phyloP scores from a whole-genome alignment of 352 stramenopile species.

The Globisporangium camurandrum region DNA sequence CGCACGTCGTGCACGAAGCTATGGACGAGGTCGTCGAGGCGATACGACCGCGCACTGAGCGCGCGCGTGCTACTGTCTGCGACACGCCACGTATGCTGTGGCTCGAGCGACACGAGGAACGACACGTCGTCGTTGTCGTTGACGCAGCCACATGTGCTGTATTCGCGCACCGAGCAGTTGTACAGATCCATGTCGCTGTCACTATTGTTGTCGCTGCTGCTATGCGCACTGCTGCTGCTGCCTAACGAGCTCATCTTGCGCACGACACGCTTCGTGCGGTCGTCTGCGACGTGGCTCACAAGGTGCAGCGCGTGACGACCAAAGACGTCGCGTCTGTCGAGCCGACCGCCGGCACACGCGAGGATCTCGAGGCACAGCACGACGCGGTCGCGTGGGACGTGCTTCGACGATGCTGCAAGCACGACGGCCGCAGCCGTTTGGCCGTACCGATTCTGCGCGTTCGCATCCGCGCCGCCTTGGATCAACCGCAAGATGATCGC shows the following conservation, averaged over 20 bases:
- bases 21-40: slow-evolving; percentile 26
- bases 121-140: slow-evolving; percentile 16
- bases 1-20: slow-evolving; percentile 24
- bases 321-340: slow-evolving; percentile 57
- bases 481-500: slow-evolving; percentile 53
- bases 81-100: slow-evolving; percentile 16
- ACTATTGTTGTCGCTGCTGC: slow-evolving; percentile 7
- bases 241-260: slow-evolving; percentile 19
- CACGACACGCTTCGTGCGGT: slow-evolving; percentile 23
- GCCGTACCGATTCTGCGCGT: slow-evolving; percentile 61
- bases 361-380: slow-evolving; percentile 50
- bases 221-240: too few relatives aligned
- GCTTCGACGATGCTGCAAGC: slow-evolving; percentile 22
- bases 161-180: slow-evolving; percentile 48
- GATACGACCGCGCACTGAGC: slow-evolving; percentile 12
- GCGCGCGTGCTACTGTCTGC: slow-evolving; percentile 4
- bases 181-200: slow-evolving; percentile 50
- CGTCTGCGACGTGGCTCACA: slow-evolving; percentile 32
- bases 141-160: slow-evolving; percentile 20
- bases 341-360: slow-evolving; percentile 29
- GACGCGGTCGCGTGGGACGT: slow-evolving; percentile 15
- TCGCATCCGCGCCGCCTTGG: slow-evolving; percentile 43
- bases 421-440: slow-evolving; percentile 53
- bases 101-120: slow-evolving; percentile 24
- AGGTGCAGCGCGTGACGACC: slow-evolving; percentile 52